These are phyloP conservation scores for Taiwanofungus camphoratus DNA, from an alignment of 1,284 basidiomycete species.

Conservation along the genomic window DNA sequence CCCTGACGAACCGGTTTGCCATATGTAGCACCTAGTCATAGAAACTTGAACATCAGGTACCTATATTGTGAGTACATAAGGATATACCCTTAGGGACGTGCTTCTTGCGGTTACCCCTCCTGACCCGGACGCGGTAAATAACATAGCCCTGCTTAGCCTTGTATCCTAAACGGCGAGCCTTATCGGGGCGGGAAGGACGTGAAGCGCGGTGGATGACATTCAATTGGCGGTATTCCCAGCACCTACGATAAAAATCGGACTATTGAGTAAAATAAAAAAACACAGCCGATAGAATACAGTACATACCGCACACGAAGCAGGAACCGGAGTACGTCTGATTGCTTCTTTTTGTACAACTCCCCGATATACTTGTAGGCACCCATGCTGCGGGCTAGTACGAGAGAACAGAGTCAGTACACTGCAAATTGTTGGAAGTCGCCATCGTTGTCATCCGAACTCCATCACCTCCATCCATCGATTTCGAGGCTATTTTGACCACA, in stretches of 20 bases:
- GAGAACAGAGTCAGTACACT: conserved; percentile 12
- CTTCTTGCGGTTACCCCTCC: conserved; percentile 99
- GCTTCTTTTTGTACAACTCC: conserved; percentile 95
- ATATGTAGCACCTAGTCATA: conserved; percentile 81
- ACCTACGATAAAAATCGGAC: conserved; percentile 51
- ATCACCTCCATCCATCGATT: conserved; percentile 26
- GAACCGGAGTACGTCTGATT: conserved; percentile 97
- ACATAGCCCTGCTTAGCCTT: conserved; percentile 99
- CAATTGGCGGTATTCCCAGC: conserved; percentile 99
- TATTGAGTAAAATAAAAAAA: conserved; percentile 1
- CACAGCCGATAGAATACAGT: background rate
- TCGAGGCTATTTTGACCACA: conserved; percentile 9
- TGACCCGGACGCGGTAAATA: conserved; percentile 95
- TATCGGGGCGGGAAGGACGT: conserved; percentile 97
- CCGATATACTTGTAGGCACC: conserved; percentile 97
- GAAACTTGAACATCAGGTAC: conserved; percentile 1
- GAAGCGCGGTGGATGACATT: conserved; percentile 98
- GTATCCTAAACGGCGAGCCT: conserved; percentile 98
- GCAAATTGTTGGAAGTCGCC: conserved; percentile 4
- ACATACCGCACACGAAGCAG: conserved; percentile 91
- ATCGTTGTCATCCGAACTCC: conserved; percentile 21
- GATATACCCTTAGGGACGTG: conserved; percentile 88
- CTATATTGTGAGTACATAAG: background rate
- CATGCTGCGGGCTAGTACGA: conserved; percentile 41
- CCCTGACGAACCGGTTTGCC: conserved; percentile 99